Evolutionary conservation across 2,329 filamentous ascomycete genomes (phyloP).

Genomic region (Dactylellina sp.): DNA sequence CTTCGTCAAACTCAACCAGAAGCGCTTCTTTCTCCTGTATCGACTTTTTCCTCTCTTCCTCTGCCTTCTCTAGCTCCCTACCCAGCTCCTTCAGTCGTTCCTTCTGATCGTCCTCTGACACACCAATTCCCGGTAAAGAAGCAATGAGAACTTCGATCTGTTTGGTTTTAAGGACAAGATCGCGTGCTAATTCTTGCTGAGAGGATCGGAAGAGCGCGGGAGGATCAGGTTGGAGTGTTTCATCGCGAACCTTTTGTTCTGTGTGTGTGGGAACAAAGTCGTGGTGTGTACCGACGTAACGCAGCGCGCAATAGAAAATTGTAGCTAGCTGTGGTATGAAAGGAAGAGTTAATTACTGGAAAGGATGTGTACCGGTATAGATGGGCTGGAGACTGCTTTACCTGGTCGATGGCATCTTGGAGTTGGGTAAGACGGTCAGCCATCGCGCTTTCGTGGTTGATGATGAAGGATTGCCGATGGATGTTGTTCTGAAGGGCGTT

Average conservation of each 20-base stretch:
- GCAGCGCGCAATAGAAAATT: conserved; percentile 75
- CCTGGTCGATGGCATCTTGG: conserved; percentile 86
- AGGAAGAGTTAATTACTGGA: conserved; percentile 8
- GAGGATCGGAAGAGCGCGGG: conserved; percentile 70
- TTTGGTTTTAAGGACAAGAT: conserved; percentile 82
- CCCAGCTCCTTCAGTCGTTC: conserved; percentile 74
- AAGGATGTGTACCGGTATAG: not conserved
- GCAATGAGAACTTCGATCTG: conserved; percentile 83
- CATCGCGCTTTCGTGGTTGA: conserved; percentile 66
- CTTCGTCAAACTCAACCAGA: conserved; percentile 71
- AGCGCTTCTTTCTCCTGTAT: conserved; percentile 74
- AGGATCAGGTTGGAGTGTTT: conserved; percentile 37
- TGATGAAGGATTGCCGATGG: conserved; percentile 7
- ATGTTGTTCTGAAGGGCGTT: conserved; percentile 4
- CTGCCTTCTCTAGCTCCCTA: conserved; percentile 73
- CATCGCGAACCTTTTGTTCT: conserved; percentile 63
- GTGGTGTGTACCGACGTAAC: conserved; percentile 76
- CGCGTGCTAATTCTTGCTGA: conserved; percentile 78
- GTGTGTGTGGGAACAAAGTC: conserved; percentile 72
- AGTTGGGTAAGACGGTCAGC: conserved; percentile 83
- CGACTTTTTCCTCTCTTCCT: conserved; percentile 73
- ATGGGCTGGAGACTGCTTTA: conserved; percentile 62
- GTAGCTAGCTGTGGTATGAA: conserved; percentile 70
- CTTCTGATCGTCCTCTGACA: conserved; percentile 81
- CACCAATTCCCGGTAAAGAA: conserved; percentile 79